phyloP scores from a whole-genome alignment of 2,329 filamentous ascomycete species.

The Cytospora chrysosperma region DNA sequence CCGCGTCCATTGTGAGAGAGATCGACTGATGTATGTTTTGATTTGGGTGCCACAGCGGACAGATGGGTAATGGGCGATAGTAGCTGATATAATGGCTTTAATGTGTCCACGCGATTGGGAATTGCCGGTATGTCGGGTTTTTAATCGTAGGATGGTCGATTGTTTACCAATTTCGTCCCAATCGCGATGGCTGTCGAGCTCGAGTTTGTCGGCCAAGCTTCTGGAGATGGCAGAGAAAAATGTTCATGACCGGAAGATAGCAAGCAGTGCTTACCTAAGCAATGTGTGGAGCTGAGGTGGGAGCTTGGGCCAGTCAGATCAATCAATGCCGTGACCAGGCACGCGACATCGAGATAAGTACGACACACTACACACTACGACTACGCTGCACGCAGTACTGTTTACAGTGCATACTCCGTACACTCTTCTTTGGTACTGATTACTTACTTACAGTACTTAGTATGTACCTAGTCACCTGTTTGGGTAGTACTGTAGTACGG shows the following conservation, averaged over 20 bases:
- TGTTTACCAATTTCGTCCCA: constrained; percentile 9
- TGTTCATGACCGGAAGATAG: constrained; percentile 13
- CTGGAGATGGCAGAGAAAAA: constrained; percentile 13
- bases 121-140: background rate
- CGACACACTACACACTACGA: no score
- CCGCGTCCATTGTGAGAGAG: constrained; percentile 17
- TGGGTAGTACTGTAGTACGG: no score
- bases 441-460: no score
- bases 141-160: background rate
- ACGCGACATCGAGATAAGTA: constrained; percentile 4
- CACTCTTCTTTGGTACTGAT: no score
- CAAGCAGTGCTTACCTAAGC: constrained; percentile 12
- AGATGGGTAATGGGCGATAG: background rate
- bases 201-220: constrained; percentile 3
- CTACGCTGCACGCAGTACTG: no score
- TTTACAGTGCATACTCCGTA: no score
- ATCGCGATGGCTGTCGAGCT: constrained; percentile 18
- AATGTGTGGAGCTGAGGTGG: background rate
- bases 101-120: constrained; percentile 19
- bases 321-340: background rate
- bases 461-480: no score
- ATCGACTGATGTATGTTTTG: background rate
- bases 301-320: constrained; percentile 20
- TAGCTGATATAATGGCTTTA: background rate
- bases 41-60: background rate